A percentile compares a stretch with the other conserved stretches of the same genome.
phyloP scores from a whole-genome alignment of 163 green algal species.

The Prototheca cutis region DNA sequence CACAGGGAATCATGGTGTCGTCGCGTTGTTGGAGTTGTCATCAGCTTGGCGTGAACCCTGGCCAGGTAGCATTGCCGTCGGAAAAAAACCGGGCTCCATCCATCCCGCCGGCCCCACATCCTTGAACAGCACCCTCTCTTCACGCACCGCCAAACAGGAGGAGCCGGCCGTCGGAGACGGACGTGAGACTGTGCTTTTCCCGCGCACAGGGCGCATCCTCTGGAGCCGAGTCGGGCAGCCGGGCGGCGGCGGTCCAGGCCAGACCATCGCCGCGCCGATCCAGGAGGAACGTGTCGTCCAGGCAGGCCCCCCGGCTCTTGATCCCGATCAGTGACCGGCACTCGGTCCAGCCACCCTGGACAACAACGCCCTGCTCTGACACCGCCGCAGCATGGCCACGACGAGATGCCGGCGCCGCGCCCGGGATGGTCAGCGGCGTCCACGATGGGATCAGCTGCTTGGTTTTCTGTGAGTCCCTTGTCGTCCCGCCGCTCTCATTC shows the following conservation, averaged over 20 bases:
- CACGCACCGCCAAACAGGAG: constrained; percentile 29
- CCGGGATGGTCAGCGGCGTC: constrained; percentile 22
- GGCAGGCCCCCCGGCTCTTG: constrained; percentile 1
- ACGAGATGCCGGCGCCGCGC: constrained; percentile 13
- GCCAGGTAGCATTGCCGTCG: no score
- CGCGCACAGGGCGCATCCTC: constrained; percentile 1
- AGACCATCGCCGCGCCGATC: background rate
- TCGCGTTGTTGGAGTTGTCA: no score
- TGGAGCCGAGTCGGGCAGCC: background rate
- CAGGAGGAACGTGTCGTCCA: constrained; percentile 1
- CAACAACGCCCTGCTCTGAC: constrained; percentile 11
- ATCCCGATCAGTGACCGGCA: constrained; percentile 4
- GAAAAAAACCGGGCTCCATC: no score
- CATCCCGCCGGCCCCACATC: no score
- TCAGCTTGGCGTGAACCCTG: no score
- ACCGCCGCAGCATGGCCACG: constrained; percentile 22
- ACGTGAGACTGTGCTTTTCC: constrained; percentile 31
- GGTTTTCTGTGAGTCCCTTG: background rate
- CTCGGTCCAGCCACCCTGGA: constrained; percentile 20
- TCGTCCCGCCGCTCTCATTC: no score
- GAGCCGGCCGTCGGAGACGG: constrained; percentile 18
- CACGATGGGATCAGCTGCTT: constrained; percentile 2
- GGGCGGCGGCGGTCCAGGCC: constrained; percentile 7
- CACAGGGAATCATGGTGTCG: no score
- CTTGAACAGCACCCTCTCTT: no score